These are phyloP conservation scores for Boletus sensibilis DNA, from an alignment of 768 basidiomycete species.

Conservation along the genomic window DNA sequence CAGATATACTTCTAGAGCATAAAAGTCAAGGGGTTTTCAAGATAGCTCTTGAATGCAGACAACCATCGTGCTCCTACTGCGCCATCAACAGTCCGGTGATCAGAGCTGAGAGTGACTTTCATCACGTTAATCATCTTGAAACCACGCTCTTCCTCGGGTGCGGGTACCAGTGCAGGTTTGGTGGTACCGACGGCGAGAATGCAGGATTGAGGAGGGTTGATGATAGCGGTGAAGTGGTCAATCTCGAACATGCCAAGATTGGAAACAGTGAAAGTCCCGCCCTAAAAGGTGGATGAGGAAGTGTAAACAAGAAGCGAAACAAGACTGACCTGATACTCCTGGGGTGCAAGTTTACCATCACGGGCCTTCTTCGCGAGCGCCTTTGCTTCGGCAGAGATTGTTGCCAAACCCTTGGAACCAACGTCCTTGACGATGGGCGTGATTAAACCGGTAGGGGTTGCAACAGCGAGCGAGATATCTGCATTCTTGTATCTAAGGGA, in stretches of 20 bases:
- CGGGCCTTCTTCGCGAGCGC: slow-evolving; percentile 91
- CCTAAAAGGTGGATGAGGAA: slow-evolving; percentile 43
- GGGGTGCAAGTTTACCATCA: slow-evolving; percentile 91
- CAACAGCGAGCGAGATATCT: slow-evolving; percentile 96
- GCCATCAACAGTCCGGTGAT: slow-evolving; percentile 96
- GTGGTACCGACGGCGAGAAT: slow-evolving; percentile 94
- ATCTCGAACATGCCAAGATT: slow-evolving; percentile 99
- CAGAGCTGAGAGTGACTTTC: slow-evolving; percentile 94
- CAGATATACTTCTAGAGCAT: slow-evolving; percentile 65
- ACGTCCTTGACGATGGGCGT: slow-evolving; percentile 96
- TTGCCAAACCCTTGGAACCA: slow-evolving; percentile 87
- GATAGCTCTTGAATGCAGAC: slow-evolving; percentile 89
- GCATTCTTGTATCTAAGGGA: slow-evolving; percentile 83
- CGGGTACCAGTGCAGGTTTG: slow-evolving; percentile 80
- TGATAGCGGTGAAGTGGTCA: slow-evolving; percentile 96
- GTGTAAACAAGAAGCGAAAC: not conserved
- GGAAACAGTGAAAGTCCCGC: slow-evolving; percentile 98
- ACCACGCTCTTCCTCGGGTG: slow-evolving; percentile 87
- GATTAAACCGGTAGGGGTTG: slow-evolving; percentile 93
- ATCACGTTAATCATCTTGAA: slow-evolving; percentile 91
- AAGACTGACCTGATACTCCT: slow-evolving; percentile 84
- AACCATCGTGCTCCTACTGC: slow-evolving; percentile 94
- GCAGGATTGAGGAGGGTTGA: slow-evolving; percentile 97
- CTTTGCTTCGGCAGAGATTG: slow-evolving; percentile 92
- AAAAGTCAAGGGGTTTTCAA: slow-evolving; percentile 96